phyloP scores from a whole-genome alignment of 1,284 basidiomycete genomes.

The Vanrija sp. region DNA sequence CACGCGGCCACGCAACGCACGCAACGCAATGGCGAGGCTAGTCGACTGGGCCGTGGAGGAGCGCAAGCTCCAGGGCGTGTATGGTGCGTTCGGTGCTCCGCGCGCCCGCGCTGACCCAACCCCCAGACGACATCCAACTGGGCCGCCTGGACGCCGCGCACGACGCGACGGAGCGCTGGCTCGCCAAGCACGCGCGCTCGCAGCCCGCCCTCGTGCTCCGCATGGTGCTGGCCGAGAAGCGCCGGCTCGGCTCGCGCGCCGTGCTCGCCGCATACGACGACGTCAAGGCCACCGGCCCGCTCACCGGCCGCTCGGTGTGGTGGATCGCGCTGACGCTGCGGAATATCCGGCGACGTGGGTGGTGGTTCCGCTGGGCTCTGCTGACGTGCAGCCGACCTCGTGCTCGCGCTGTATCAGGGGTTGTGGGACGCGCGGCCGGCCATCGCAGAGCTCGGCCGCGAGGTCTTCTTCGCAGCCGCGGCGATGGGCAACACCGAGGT shows the following conservation, averaged over 20 bases:
- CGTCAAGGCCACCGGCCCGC: slow-evolving; percentile 24
- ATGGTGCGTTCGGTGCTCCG: slow-evolving; percentile 25
- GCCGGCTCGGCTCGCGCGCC: slow-evolving; percentile 5
- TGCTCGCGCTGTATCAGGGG: slow-evolving; percentile 26
- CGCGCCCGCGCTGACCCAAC: background rate
- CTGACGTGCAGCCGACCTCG: slow-evolving; percentile 29
- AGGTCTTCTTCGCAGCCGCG: slow-evolving; percentile 35
- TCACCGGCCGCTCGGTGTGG: slow-evolving; percentile 28
- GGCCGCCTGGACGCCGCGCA: slow-evolving; percentile 26
- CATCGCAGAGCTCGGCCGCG: slow-evolving; percentile 28
- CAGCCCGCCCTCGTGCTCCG: slow-evolving; percentile 39
- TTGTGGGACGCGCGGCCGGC: slow-evolving; percentile 27
- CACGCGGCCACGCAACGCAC: too few relatives aligned
- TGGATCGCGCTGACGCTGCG: slow-evolving; percentile 24
- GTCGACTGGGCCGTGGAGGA: slow-evolving; percentile 34
- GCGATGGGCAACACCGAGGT: slow-evolving; percentile 25
- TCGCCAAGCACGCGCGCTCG: slow-evolving; percentile 42
- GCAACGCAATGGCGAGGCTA: slow-evolving; percentile 5
- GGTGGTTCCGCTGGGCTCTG: background rate
- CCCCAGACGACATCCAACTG: slow-evolving; percentile 31
- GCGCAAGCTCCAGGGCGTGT: slow-evolving; percentile 37
- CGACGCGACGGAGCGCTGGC: slow-evolving; percentile 23
- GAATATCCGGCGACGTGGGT: slow-evolving; percentile 34
- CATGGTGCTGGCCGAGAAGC: slow-evolving; percentile 30
- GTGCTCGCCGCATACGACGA: slow-evolving; percentile 24